Conservation (phyloP, 2,329 filamentous ascomycete species). For the Penicillium sclerotiorum region DNA sequence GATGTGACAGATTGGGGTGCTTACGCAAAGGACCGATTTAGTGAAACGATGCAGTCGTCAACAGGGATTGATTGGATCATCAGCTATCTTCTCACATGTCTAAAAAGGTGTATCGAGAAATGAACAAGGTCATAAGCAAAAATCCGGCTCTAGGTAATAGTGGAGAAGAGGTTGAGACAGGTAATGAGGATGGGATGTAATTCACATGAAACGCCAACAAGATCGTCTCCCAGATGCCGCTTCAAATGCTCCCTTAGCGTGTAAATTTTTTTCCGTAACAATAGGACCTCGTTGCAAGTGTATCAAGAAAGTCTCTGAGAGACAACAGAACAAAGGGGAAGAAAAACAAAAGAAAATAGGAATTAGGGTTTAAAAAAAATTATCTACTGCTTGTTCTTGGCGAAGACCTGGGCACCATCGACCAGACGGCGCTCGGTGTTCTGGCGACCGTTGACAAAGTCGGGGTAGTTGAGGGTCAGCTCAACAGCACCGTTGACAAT, state of each 20-base stretch:
- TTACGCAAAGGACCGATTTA: background rate
- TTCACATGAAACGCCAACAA: constrained; percentile 35
- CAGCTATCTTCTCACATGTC: constrained; percentile 15
- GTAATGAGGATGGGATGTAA: constrained; percentile 22
- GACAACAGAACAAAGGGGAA: constrained; percentile 5
- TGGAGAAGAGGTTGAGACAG: constrained; percentile 12
- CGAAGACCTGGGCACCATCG: constrained; percentile 63
- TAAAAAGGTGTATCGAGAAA: constrained; percentile 27
- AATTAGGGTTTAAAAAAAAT: constrained; percentile 12
- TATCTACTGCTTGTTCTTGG: constrained; percentile 46
- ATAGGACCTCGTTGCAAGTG: constrained; percentile 25
- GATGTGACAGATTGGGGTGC: too few species aligned
- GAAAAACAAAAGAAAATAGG: constrained; percentile 8
- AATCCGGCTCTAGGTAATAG: constrained; percentile 17
- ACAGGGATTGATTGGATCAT: constrained; percentile 4
- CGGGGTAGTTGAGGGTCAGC: constrained; percentile 92
- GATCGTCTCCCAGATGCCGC: constrained; percentile 36
- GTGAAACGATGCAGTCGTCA: constrained; percentile 1
- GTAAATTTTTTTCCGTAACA: constrained; percentile 25
- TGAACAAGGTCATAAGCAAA: constrained; percentile 14
- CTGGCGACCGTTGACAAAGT: constrained; percentile 80
- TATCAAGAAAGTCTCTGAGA: constrained; percentile 16
- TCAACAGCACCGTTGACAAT: constrained; percentile 88
- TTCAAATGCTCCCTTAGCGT: constrained; percentile 32
- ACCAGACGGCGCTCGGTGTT: constrained; percentile 65